A percentile compares a stretch with the other conserved stretches of the same genome.
Conservation (phyloP, 2,329 filamentous ascomycete species). For the Aspergillus sp. region DNA sequence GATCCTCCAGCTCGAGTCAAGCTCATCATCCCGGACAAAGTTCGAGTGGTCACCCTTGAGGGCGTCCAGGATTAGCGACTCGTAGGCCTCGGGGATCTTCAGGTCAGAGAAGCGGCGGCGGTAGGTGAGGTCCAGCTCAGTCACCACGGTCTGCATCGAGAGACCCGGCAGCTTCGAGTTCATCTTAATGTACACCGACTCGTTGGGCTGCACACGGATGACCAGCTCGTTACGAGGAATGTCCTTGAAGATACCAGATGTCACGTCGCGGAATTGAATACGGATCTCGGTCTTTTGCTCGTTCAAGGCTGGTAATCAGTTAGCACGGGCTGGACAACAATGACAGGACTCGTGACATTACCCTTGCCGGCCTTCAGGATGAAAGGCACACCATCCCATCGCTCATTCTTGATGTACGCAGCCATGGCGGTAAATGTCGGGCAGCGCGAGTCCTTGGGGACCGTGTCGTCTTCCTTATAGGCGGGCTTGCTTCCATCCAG, state of each 20-base stretch:
- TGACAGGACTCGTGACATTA: slow-evolving; percentile 14
- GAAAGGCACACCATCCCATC: slow-evolving; percentile 98
- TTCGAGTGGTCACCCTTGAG: slow-evolving; percentile 99
- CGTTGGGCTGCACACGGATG: slow-evolving; percentile 98
- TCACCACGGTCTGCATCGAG: slow-evolving; percentile 99
- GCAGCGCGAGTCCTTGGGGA: slow-evolving; percentile 93
- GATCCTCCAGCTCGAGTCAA: slow-evolving; percentile 96
- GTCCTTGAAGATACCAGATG: slow-evolving; percentile 98
- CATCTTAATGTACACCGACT: slow-evolving; percentile 99
- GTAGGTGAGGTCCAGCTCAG: slow-evolving; percentile 96
- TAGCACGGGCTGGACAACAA: slow-evolving; percentile 6
- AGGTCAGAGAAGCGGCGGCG: slow-evolving; percentile 96
- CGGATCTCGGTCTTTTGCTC: slow-evolving; percentile 99
- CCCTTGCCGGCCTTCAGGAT: slow-evolving; percentile 97
- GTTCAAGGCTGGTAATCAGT: slow-evolving; percentile 59
- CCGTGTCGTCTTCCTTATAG: slow-evolving; percentile 98
- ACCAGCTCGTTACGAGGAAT: slow-evolving; percentile 98
- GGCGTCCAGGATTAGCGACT: slow-evolving; percentile 92
- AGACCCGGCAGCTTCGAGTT: slow-evolving; percentile 98
- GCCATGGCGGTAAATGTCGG: slow-evolving; percentile 97
- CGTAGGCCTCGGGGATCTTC: slow-evolving; percentile 98
- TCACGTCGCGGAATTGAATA: slow-evolving; percentile 99
- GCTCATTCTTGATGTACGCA: slow-evolving; percentile 98
- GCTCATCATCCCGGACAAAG: slow-evolving; percentile 94
- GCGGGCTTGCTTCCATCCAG: slow-evolving; percentile 92